phyloP scores from a whole-genome alignment of 805 yeast species.

The Kazachstania viticola region DNA sequence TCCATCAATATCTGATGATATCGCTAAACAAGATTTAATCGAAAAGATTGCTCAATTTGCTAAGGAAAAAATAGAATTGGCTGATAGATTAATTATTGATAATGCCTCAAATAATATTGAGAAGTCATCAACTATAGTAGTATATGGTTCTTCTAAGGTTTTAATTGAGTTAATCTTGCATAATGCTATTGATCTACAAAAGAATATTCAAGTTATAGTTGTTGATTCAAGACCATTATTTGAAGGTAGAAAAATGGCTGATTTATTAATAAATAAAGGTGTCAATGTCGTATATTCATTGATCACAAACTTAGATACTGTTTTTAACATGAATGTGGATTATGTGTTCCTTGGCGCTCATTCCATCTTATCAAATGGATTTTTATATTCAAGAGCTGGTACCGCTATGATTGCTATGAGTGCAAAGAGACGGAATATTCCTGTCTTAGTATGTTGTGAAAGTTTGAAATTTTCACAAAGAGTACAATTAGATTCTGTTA shows the following conservation, averaged over 20 bases:
- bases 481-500: conserved; percentile 92
- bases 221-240: conserved; percentile 91
- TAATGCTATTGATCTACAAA: conserved; percentile 48
- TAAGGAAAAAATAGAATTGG: conserved; percentile 71
- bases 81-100: conserved; percentile 73
- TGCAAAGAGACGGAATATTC: conserved; percentile 78
- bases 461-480: conserved; percentile 88
- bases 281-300: conserved; percentile 66
- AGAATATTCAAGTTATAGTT: conserved; percentile 69
- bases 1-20: conserved; percentile 44
- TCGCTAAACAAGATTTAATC: conserved; percentile 54
- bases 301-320: conserved; percentile 67
- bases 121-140: conserved; percentile 67
- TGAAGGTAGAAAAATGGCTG: conserved; percentile 77
- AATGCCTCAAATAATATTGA: conserved; percentile 67
- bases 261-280: conserved; percentile 47
- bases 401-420: conserved; percentile 89
- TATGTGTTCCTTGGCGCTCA: conserved; percentile 93
- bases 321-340: conserved; percentile 69
- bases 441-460: conserved; percentile 93
- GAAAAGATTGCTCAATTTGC: conserved; percentile 70
- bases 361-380: conserved; percentile 91
- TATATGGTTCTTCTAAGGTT: conserved; percentile 83
- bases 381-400: conserved; percentile 87
- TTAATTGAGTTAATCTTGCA: conserved; percentile 61